Conservation (phyloP, 73 alveolate genomes). For the Paramecium biaurelia region DNA sequence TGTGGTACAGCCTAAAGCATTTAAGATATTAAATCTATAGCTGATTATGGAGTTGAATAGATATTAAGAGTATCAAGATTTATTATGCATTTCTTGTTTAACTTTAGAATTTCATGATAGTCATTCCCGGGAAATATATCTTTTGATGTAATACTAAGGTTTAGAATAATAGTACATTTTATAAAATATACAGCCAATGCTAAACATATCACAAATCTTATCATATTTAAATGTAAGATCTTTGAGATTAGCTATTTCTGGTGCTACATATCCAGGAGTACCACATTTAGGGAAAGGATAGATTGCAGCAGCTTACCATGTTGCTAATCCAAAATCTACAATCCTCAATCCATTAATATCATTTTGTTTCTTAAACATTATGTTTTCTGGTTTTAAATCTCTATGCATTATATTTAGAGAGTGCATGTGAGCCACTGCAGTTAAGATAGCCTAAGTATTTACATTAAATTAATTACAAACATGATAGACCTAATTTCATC, state of each 20-base stretch:
- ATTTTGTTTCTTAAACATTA: constrained; percentile 68
- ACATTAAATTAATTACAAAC: not conserved
- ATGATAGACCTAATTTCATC: not conserved
- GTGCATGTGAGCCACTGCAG: constrained; percentile 83
- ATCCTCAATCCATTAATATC: constrained; percentile 24
- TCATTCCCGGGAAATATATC: constrained; percentile 40
- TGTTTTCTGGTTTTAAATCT: constrained; percentile 96
- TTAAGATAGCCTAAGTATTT: constrained; percentile 58
- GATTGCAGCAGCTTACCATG: constrained; percentile 20
- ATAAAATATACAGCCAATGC: constrained; percentile 58
- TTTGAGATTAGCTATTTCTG: constrained; percentile 70
- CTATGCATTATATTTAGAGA: constrained; percentile 86
- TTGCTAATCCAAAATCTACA: constrained; percentile 67
- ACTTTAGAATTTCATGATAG: constrained; percentile 24
- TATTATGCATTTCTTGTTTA: not conserved
- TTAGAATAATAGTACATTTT: not conserved
- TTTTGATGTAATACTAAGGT: not conserved
- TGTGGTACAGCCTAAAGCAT: constrained; percentile 77
- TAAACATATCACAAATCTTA: constrained; percentile 59
- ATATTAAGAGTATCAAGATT: not conserved
- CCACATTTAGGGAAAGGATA: constrained; percentile 68
- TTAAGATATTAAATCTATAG: constrained; percentile 64
- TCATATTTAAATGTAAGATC: constrained; percentile 33
- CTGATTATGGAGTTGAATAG: constrained; percentile 21
- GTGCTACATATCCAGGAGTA: constrained; percentile 85